A percentile compares a stretch with the other conserved stretches of the same genome.
phyloP scores from a whole-genome alignment of 176 grass and related monocot species.

The Aegilops sharonensis region DNA sequence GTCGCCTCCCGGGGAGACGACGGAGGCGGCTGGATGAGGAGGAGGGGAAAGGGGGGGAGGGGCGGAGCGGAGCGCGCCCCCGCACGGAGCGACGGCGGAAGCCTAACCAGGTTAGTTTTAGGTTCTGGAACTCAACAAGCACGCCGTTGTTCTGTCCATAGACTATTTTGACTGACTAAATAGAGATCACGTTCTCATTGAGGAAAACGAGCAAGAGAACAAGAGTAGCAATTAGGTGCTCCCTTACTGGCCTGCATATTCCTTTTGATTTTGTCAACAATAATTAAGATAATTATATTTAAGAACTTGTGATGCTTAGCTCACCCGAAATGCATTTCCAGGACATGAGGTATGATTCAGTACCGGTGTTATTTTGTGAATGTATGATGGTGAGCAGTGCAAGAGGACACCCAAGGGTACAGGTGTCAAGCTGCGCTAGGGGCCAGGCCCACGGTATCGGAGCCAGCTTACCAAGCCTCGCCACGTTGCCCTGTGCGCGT shows the following conservation, averaged over 20 bases:
- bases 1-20: no score
- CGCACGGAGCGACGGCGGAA: no score
- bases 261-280: not conserved
- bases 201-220: not conserved
- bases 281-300: not conserved
- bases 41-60: no score
- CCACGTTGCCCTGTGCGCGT: not conserved
- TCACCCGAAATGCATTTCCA: not conserved
- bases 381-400: not conserved
- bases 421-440: not conserved
- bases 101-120: no score
- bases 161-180: no score
- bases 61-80: no score
- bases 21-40: no score
- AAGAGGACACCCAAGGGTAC: not conserved
- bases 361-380: not conserved
- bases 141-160: not conserved
- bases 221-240: not conserved
- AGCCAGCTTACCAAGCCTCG: not conserved
- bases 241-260: not conserved
- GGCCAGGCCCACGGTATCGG: not conserved
- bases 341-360: not conserved
- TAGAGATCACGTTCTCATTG: no score
- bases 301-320: not conserved
- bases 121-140: not conserved